Conservation (phyloP, 148 eudicot genomes). For the Hydrangea macrophylla region DNA sequence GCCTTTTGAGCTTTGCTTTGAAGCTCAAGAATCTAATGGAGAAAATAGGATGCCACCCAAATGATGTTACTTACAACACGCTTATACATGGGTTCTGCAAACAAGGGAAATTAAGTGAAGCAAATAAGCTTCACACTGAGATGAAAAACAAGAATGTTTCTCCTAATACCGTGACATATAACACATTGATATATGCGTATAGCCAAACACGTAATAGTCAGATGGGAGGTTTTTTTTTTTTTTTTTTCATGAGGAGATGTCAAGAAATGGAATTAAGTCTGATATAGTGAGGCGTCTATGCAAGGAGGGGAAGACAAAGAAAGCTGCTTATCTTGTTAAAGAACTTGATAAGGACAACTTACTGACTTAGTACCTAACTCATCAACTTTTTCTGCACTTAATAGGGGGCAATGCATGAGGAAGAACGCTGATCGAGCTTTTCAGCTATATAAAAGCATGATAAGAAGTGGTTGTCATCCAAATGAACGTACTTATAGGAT, state of each 20-base stretch:
- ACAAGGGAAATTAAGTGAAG: conserved; percentile 62
- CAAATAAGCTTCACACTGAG: conserved; percentile 57
- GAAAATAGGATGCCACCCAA: conserved; percentile 47
- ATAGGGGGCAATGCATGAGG: conserved; percentile 69
- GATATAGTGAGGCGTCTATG: conserved; percentile 63
- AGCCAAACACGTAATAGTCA: conserved; percentile 45
- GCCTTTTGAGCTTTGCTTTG: conserved; percentile 45
- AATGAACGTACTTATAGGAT: conserved; percentile 40
- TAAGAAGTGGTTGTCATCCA: conserved; percentile 58
- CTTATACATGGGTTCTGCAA: conserved; percentile 72
- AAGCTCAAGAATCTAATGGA: conserved; percentile 61
- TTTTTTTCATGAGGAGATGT: conserved; percentile 66
- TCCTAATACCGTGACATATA: conserved; percentile 61
- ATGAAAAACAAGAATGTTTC: conserved; percentile 49
- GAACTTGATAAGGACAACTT: conserved; percentile 55
- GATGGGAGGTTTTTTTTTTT: too few species aligned
- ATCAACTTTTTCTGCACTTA: conserved; percentile 79
- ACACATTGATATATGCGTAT: conserved; percentile 55
- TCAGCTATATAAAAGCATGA: conserved; percentile 67
- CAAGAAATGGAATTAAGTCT: conserved; percentile 43
- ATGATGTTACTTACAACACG: conserved; percentile 57
- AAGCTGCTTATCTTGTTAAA: conserved; percentile 63
- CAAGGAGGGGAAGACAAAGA: conserved; percentile 70
- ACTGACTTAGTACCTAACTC: conserved; percentile 63
- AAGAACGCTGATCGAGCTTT: conserved; percentile 73